Evolutionary conservation across 2,329 filamentous ascomycete species (phyloP).

Genomic region (Aspergillus caelatus): DNA sequence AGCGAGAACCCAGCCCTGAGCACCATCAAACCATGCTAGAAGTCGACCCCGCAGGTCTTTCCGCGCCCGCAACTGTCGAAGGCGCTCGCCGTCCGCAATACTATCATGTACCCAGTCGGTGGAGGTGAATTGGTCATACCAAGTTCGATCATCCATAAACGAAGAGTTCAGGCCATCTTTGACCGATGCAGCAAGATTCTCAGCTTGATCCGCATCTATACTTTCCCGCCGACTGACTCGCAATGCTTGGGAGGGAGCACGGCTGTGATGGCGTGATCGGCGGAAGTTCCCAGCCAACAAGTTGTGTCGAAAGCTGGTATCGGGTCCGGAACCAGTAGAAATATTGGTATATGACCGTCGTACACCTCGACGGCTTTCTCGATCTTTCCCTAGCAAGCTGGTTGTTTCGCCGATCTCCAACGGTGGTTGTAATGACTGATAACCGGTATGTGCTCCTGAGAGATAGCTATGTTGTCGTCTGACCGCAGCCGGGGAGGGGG

Average conservation of each 20-base stretch:
- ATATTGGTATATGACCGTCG: slow-evolving; percentile 42
- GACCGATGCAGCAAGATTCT: slow-evolving; percentile 45
- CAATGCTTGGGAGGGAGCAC: slow-evolving; percentile 53
- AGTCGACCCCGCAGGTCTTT: slow-evolving; percentile 85
- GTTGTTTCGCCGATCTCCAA: slow-evolving; percentile 38
- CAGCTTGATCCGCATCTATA: slow-evolving; percentile 54
- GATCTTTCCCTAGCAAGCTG: slow-evolving; percentile 33
- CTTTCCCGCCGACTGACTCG: slow-evolving; percentile 57
- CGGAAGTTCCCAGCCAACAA: slow-evolving; percentile 40
- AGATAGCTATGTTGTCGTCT: slow-evolving; percentile 33
- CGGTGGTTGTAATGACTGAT: slow-evolving; percentile 34
- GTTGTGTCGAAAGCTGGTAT: slow-evolving; percentile 37
- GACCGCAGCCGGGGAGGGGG: slow-evolving; percentile 40
- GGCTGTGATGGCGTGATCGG: slow-evolving; percentile 50
- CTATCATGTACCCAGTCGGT: slow-evolving; percentile 98
- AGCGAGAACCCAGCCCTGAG: slow-evolving; percentile 92
- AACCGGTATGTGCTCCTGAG: slow-evolving; percentile 35
- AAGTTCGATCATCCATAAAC: slow-evolving; percentile 81
- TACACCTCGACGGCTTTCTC: slow-evolving; percentile 20
- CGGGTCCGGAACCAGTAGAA: slow-evolving; percentile 34
- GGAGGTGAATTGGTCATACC: slow-evolving; percentile 98
- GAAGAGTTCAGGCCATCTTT: slow-evolving; percentile 57
- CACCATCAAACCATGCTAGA: slow-evolving; percentile 76
- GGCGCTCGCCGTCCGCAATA: slow-evolving; percentile 88
- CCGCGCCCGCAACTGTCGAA: slow-evolving; percentile 77